phyloP scores from a whole-genome alignment of 2,329 filamentous ascomycete genomes.

The Monilinia vaccinii-corymbosi region DNA sequence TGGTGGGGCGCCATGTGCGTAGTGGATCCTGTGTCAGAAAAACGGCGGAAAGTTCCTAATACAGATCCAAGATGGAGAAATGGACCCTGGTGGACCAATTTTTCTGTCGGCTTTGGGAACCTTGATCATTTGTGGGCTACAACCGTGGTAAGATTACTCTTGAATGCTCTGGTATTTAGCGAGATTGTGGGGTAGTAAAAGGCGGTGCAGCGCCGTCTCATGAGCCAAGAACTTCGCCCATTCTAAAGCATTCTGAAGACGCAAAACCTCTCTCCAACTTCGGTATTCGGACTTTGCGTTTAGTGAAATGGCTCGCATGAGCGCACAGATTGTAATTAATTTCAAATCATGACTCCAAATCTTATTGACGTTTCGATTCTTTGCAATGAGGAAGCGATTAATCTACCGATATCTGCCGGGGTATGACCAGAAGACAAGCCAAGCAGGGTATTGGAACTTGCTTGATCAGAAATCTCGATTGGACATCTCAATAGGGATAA shows the following conservation, averaged over 20 bases:
- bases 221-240: neutral
- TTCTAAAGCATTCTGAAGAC: neutral
- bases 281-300: neutral
- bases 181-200: conserved; percentile 6
- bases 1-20: neutral
- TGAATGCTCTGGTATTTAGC: neutral
- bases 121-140: neutral
- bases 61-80: neutral
- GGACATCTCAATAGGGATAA: too few species aligned
- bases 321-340: neutral
- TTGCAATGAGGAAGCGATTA: neutral
- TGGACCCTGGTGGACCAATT: neutral
- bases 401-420: conserved; percentile 1
- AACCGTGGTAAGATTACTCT: neutral
- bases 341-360: neutral
- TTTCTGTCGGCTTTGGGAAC: neutral
- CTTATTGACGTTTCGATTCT: neutral
- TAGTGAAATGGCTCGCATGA: neutral
- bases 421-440: neutral
- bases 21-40: neutral
- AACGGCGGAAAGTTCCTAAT: neutral
- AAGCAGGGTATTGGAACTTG: neutral
- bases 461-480: neutral
- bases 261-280: neutral
- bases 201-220: neutral